phyloP scores from a whole-genome alignment of 2,329 filamentous ascomycete genomes.

The Fusarium aywerte region DNA sequence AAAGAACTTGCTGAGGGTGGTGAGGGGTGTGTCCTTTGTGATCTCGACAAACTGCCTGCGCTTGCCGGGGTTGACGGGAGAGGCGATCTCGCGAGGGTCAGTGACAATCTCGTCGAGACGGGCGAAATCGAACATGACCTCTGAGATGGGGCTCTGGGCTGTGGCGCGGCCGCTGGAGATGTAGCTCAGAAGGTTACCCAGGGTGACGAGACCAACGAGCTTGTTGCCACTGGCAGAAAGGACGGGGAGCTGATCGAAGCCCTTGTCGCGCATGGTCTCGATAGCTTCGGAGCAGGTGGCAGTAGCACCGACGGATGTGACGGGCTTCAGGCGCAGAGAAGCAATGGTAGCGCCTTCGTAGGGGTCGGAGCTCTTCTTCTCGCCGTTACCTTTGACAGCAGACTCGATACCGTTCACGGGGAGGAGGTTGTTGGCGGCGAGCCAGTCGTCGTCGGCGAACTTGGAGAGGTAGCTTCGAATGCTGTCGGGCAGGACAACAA shows the following conservation, averaged over 20 bases:
- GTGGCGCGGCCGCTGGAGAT: constrained; percentile 85
- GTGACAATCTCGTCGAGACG: constrained; percentile 89
- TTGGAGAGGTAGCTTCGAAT: constrained; percentile 98
- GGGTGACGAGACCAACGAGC: constrained; percentile 91
- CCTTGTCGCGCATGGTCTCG: constrained; percentile 97
- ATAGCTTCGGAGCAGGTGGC: constrained; percentile 86
- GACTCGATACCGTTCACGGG: constrained; percentile 65
- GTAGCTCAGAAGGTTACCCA: constrained; percentile 93
- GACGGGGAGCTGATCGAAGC: constrained; percentile 97
- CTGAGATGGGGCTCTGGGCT: constrained; percentile 76
- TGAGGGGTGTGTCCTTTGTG: constrained; percentile 86
- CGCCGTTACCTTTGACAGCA: constrained; percentile 53
- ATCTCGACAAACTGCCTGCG: constrained; percentile 90
- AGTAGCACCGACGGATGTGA: constrained; percentile 81
- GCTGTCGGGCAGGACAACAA: constrained; percentile 93
- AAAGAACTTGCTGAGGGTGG: constrained; percentile 88
- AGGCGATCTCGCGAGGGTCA: constrained; percentile 76
- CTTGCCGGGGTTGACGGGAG: constrained; percentile 51
- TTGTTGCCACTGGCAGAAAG: constrained; percentile 74
- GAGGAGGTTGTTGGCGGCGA: constrained; percentile 93
- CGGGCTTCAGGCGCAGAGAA: constrained; percentile 88
- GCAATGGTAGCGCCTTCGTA: constrained; percentile 83
- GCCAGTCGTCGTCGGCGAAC: constrained; percentile 99
- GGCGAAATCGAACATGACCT: constrained; percentile 97
- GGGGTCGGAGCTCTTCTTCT: constrained; percentile 66